phyloP scores from a whole-genome alignment of 75 land plant genomes.

The Gnetum montanum region DNA sequence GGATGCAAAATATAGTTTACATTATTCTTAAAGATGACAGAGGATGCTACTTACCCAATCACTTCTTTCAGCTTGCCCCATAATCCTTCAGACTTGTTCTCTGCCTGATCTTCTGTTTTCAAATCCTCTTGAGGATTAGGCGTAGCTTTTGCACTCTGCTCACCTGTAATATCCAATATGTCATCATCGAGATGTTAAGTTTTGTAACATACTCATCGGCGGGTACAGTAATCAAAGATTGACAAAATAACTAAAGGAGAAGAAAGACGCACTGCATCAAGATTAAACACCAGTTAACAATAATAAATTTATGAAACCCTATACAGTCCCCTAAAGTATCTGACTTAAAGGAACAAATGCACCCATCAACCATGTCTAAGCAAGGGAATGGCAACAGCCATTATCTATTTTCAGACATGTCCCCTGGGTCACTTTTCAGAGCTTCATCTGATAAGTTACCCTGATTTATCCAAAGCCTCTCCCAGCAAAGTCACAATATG shows the following conservation, averaged over 20 bases:
- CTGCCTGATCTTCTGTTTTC: neutral
- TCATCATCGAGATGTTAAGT: too few relatives aligned
- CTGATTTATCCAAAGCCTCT: constrained; percentile 10
- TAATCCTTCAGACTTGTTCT: neutral
- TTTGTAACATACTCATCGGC: too few relatives aligned
- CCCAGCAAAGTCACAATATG: constrained; percentile 12
- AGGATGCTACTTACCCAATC: neutral
- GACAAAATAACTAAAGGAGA: too few relatives aligned
- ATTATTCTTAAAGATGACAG: too few relatives aligned
- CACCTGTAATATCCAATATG: too few relatives aligned
- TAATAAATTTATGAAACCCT: too few relatives aligned
- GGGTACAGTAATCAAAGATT: too few relatives aligned
- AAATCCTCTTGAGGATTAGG: neutral
- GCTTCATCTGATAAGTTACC: constrained; percentile 11
- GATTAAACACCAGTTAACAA: too few relatives aligned
- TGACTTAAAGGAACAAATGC: neutral
- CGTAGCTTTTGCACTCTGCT: neutral
- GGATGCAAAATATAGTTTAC: too few relatives aligned
- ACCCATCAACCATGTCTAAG: neutral
- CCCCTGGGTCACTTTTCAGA: constrained; percentile 11
- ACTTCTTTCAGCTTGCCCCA: constrained; percentile 5
- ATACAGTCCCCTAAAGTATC: too few relatives aligned
- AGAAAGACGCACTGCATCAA: too few relatives aligned
- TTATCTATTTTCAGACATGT: constrained; percentile 3
- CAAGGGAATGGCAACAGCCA: constrained; percentile 1